Evolutionary conservation across 345 rosid species (phyloP).

Genomic region (Rhodamnia rubescens): DNA sequence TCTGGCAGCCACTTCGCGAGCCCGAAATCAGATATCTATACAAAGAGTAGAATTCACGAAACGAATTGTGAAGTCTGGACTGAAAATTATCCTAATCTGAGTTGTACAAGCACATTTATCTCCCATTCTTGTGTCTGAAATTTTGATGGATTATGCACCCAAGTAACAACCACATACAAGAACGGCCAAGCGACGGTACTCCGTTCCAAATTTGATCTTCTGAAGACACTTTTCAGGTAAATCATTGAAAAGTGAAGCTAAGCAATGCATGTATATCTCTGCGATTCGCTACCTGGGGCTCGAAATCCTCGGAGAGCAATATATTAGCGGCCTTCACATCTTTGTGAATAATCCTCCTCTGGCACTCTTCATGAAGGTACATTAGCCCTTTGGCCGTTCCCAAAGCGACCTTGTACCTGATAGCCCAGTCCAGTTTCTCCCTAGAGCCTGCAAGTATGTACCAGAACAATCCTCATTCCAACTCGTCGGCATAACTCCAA

Average conservation of each 20-base stretch:
- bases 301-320: slow-evolving; percentile 74
- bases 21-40: slow-evolving; percentile 91
- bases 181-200: neutral
- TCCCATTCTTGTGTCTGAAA: neutral
- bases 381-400: slow-evolving; percentile 79
- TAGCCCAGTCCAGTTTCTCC: slow-evolving; percentile 52
- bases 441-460: slow-evolving; percentile 24
- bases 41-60: neutral
- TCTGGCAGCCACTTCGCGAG: slow-evolving; percentile 96
- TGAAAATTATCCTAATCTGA: neutral
- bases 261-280: neutral
- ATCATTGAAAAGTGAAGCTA: neutral
- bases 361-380: slow-evolving; percentile 88
- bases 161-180: neutral
- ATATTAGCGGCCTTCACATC: slow-evolving; percentile 92
- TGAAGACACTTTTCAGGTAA: neutral
- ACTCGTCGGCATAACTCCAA: neutral
- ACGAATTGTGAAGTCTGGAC: neutral
- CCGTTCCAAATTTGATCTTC: neutral
- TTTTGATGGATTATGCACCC: neutral
- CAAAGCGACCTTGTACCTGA: slow-evolving; percentile 57
- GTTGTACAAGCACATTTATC: neutral
- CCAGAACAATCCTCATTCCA: neutral
- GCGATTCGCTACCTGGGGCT: slow-evolving; percentile 45
- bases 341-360: slow-evolving; percentile 86